Base-by-base conservation (phyloP, 257 asterid genomes). In the Oldenlandia corymbosa region DNA sequence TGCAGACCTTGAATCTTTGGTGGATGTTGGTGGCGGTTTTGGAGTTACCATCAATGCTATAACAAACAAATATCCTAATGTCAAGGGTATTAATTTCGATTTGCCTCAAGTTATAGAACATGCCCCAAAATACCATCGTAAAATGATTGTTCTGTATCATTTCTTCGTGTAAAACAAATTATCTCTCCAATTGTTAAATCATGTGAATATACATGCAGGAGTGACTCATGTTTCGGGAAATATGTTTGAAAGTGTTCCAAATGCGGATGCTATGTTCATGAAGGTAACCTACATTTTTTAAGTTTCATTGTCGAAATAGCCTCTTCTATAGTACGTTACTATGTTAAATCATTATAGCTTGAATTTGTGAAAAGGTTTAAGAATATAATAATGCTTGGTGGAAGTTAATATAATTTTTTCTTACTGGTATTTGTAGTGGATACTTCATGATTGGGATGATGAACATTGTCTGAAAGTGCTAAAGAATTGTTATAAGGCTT, bases 11-110 rank as follows among this genome's bases (percentile, higher is more conserved):
- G 56, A 45, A 10, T 50, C 68, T 9, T 46, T 81, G 68, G 72
- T 81, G 10, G 72, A 79, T 49, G 85, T 80, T 13, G 83, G 81
- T 24, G 88, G 88, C 28, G 85, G 88, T 6, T 71, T 67, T 17
- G 79, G 85, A 26, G 50, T 64, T 11, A 72, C 74, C 27, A 75
- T 82, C 54, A 65, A 54, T 49, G 58, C 60, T 54, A 79, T 82
- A 46, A 58, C 76, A 23, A 47, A 83, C 17, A 74, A 74, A 48
- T 73, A 72, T 62, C 71, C 83, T 2, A 66, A 62, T 6, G 63
- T 82, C 34, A 68, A 36, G 27, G 85, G 81, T 13, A 61, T 67
- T 23, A 81, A 81, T 58, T 73, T 78, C 41, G 87, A 81, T 64
- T 58, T 76, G 56, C 75, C 76, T 0, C 72, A 76, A 42, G 87